Conservation (phyloP, 1,284 basidiomycete species). For the Boletus hoseneyae region DNA sequence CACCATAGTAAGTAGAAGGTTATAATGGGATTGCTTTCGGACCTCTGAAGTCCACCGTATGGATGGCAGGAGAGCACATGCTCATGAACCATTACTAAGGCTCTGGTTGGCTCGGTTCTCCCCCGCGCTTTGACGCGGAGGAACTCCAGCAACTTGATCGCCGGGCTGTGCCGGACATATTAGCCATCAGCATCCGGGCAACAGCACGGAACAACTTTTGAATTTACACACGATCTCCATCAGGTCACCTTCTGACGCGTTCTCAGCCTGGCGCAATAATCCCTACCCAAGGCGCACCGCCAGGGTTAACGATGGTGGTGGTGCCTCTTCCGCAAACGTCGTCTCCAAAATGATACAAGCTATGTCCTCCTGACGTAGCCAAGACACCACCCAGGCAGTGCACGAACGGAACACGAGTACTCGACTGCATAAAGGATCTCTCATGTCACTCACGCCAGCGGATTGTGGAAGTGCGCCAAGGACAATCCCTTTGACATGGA, state of each 20-base stretch:
- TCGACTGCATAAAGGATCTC: too few relatives aligned
- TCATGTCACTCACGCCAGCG: too few relatives aligned
- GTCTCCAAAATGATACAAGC: slow-evolving; percentile 20
- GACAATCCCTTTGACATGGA: too few relatives aligned
- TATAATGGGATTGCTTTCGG: too few relatives aligned
- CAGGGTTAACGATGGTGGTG: slow-evolving; percentile 26
- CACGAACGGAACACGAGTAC: background rate
- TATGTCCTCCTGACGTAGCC: slow-evolving; percentile 23
- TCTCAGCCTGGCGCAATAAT: slow-evolving; percentile 18
- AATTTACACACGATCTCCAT: slow-evolving; percentile 22
- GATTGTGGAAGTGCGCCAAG: too few relatives aligned
- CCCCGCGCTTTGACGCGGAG: slow-evolving; percentile 18
- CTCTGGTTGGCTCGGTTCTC: slow-evolving; percentile 7
- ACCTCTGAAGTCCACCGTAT: too few relatives aligned
- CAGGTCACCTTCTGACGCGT: slow-evolving; percentile 15
- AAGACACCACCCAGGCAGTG: slow-evolving; percentile 17
- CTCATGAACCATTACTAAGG: too few relatives aligned
- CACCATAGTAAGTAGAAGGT: too few relatives aligned
- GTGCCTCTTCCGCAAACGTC: slow-evolving; percentile 8
- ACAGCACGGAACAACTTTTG: background rate
- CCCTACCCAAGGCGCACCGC: slow-evolving; percentile 13
- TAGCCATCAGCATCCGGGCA: background rate
- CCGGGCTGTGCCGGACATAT: slow-evolving; percentile 22
- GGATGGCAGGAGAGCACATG: too few relatives aligned
- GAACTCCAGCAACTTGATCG: slow-evolving; percentile 29